phyloP scores from a whole-genome alignment of 2,329 filamentous ascomycete genomes.

The Neoascochyta sp. region DNA sequence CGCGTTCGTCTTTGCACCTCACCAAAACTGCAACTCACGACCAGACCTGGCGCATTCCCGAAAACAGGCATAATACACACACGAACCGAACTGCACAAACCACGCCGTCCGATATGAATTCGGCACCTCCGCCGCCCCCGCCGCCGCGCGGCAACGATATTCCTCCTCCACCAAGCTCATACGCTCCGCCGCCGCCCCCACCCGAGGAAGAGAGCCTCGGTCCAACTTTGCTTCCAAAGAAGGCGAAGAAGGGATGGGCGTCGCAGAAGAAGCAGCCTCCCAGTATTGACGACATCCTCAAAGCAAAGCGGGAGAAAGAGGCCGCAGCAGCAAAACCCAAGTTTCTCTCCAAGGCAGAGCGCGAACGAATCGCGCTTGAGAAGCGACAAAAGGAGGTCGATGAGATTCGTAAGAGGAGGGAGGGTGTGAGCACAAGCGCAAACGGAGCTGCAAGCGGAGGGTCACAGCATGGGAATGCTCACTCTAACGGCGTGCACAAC shows the following conservation, averaged over 20 bases:
- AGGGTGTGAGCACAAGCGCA: slow-evolving; percentile 42
- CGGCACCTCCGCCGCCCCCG: slow-evolving; percentile 20
- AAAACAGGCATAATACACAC: neutral
- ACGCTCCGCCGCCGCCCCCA: slow-evolving; percentile 18
- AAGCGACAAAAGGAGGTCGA: slow-evolving; percentile 70
- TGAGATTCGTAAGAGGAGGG: slow-evolving; percentile 51
- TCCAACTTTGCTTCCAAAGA: slow-evolving; percentile 38
- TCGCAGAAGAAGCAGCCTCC: slow-evolving; percentile 53
- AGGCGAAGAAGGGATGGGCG: slow-evolving; percentile 55
- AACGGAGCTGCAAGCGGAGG: slow-evolving; percentile 5
- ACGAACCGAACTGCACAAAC: slow-evolving; percentile 1
- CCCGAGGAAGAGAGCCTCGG: slow-evolving; percentile 20
- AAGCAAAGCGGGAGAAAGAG: slow-evolving; percentile 81
- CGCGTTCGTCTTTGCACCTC: too few relatives aligned
- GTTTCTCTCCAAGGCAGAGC: slow-evolving; percentile 78
- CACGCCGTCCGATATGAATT: too few relatives aligned
- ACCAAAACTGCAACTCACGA: too few relatives aligned
- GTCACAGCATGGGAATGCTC: slow-evolving; percentile 6
- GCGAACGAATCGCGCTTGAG: slow-evolving; percentile 75
- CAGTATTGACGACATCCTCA: slow-evolving; percentile 80
- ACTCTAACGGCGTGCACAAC: slow-evolving; percentile 8
- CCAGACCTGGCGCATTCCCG: too few relatives aligned
- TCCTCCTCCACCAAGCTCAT: slow-evolving; percentile 6
- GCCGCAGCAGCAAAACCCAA: slow-evolving; percentile 82
- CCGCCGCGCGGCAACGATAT: slow-evolving; percentile 6